Base-by-base conservation (phyloP, 805 yeast genomes). In the Myxozyma sirexii region DNA sequence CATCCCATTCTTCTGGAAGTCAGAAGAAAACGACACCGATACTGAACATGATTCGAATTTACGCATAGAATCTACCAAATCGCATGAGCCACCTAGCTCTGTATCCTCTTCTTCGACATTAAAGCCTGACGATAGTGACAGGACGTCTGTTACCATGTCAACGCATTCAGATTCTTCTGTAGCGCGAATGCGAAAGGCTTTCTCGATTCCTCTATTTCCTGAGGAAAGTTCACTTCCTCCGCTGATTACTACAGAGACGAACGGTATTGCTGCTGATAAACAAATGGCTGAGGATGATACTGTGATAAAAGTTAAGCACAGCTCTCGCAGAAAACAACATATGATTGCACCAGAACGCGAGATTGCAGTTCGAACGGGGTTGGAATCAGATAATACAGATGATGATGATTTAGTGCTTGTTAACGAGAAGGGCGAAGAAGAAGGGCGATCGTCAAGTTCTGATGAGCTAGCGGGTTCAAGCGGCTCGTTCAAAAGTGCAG, bases 1-100 rank as follows among this genome's bases (percentile, higher is more conserved):
- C n/a, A 42, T 62, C 13, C 66, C 66, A n/a, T 62, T 62, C 21
- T 59, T 62, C 47, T 60, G 64, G 71, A 17, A 57, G 61, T n/a
- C 59, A 57, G 46, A 57, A 59, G 59, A 50, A 53, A 17, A 63
- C 29, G 56, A 21, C 45, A 15, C 44, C 19, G 56, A 45, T 19
- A 35, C 23, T 41, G 41, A 38, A 17, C 33, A 35, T 4, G 45
- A n/a, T 35, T 42, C 41, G 8, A 41, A 23, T 7, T 17, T 12
- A 8, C 52, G 31, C 2, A 24, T 26, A 19, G 10, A 45, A 1
- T 17, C 44, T 13, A 26, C 24, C 15, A 24, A 26, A 7, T 49
- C 54, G 15, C 44, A 26, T 7, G 38, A 29, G 10, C 54, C 45
- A n/a, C 38, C 45, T 12, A 38, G 23, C 4, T 21, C 33, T 4